A percentile compares a stretch with the other conserved stretches of the same genome.
phyloP scores from a whole-genome alignment of 768 basidiomycete genomes.

The Zangia roseola region DNA sequence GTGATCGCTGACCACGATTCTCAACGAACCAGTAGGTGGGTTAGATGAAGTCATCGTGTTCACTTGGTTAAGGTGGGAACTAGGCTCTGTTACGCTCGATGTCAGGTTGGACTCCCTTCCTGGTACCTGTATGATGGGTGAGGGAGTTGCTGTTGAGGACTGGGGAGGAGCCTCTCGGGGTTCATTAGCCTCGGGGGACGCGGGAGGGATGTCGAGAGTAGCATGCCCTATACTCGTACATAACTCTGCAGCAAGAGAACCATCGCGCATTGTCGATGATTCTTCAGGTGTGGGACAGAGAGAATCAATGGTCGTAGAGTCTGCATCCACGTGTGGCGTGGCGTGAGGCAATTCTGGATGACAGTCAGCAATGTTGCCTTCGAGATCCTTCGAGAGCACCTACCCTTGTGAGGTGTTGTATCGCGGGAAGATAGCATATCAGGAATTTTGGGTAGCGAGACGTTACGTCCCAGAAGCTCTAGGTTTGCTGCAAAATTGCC shows the following conservation, averaged over 20 bases:
- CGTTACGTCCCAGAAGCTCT: slow-evolving; percentile 13
- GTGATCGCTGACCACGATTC: slow-evolving; percentile 31
- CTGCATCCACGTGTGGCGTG: slow-evolving; percentile 14
- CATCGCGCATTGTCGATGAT: slow-evolving; percentile 4
- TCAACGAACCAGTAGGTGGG: slow-evolving; percentile 14
- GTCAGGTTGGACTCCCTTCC: slow-evolving; percentile 15
- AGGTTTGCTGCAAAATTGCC: slow-evolving; percentile 14
- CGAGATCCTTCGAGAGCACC: neutral
- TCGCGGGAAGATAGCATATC: slow-evolving; percentile 8
- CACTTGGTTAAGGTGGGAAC: slow-evolving; percentile 8
- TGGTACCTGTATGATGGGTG: slow-evolving; percentile 10
- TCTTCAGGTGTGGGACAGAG: slow-evolving; percentile 6
- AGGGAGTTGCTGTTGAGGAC: slow-evolving; percentile 14
- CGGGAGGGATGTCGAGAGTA: slow-evolving; percentile 8
- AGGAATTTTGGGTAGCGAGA: slow-evolving; percentile 8
- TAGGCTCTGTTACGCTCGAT: slow-evolving; percentile 8
- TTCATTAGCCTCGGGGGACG: slow-evolving; percentile 7
- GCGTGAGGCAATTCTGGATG: slow-evolving; percentile 12
- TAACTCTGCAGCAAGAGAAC: slow-evolving; percentile 1
- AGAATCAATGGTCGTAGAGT: slow-evolving; percentile 2
- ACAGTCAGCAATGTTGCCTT: slow-evolving; percentile 9
- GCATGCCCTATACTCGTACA: slow-evolving; percentile 10
- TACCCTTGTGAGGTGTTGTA: slow-evolving; percentile 16
- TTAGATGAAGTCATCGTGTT: slow-evolving; percentile 10
- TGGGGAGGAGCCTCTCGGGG: slow-evolving; percentile 3